Percentiles rank a stretch among this genome's conserved stretches.
Conservation (phyloP, 2,329 filamentous ascomycete species). For the Phialophora expanda region DNA sequence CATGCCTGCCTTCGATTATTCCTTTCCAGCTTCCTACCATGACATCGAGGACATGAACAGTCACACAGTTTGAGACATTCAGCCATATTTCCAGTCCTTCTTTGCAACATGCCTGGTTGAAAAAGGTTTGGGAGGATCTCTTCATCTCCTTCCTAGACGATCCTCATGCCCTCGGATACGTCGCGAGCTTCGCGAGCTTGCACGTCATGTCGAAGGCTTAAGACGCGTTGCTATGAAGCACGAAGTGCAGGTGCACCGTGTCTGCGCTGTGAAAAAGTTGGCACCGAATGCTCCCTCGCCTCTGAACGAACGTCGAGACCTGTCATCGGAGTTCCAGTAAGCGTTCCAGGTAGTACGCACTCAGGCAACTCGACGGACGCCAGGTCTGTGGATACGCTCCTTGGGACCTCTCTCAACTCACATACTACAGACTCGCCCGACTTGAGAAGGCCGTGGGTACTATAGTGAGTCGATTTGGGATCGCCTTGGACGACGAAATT, state of each 20-base stretch:
- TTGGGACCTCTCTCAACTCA: slow-evolving; percentile 2
- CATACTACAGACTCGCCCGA: slow-evolving; percentile 6
- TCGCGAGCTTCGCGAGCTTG: slow-evolving; percentile 40
- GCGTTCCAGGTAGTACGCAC: not conserved
- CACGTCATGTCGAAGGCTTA: slow-evolving; percentile 48
- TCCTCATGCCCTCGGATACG: slow-evolving; percentile 4
- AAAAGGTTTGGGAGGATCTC: not conserved
- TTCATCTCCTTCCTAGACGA: slow-evolving; percentile 32
- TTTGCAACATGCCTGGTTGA: not conserved
- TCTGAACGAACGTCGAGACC: not conserved
- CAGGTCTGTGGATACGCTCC: slow-evolving; percentile 1
- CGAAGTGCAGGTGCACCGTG: slow-evolving; percentile 42
- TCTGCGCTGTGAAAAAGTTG: slow-evolving; percentile 48
- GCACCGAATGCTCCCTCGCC: slow-evolving; percentile 44
- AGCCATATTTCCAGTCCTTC: not conserved
- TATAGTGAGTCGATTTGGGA: slow-evolving; percentile 10
- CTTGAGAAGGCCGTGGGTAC: slow-evolving; percentile 13
- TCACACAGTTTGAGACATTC: not conserved
- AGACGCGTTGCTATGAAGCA: slow-evolving; percentile 51
- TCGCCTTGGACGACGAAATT: slow-evolving; percentile 3
- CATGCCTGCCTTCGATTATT: not conserved
- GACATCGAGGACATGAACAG: not conserved
- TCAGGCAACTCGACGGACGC: slow-evolving; percentile 5
- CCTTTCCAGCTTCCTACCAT: not conserved
- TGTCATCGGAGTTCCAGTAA: not conserved